Evolutionary conservation across 345 rosid genomes (phyloP), one percentile per base, ranked within the genome.

Genomic region (Gossypium thurberi): DNA sequence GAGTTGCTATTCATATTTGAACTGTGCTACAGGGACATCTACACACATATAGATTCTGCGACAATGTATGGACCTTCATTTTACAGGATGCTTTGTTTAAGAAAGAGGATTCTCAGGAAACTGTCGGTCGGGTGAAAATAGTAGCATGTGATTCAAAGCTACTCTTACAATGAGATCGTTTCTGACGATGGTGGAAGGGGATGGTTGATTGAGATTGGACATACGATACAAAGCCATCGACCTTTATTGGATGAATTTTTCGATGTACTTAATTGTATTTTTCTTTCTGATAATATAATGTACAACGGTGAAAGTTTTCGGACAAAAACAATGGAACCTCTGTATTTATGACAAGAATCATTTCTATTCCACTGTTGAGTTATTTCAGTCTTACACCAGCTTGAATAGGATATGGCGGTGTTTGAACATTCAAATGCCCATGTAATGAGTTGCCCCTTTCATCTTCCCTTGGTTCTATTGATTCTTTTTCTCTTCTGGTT

Each of bases 1-100:
- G 23, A 4, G 3, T 8, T 11, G n/a, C 12, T 46, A 25, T 47
- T 60, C 5, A 14, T 10, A 59, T 60, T 12, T 48, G 46, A 72
- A 47, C 11, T 20, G 47, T 75, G 17, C 21, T 59, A 33, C 90
- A 93, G 99, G 99, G 99, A 46, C 99, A 96, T 83, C 85, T 96
- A 74, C 99, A 95, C 85, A 95, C 97, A 13, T 95, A 95, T 82
- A 89, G 99, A 82, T 95, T 92, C 87, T 93, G 99, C 75, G 99
- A 96, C 94, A 91, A 91, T 42, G 97, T 96, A 15, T 96, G 99
- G 99, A 96, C 99, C 58, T 96, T 96, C 87, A 93, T 96, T 80
- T 81, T 96, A 75, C 97, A 89, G 77, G 76, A 84, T 59, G 97
- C 93, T 0, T 0, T 28, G 74, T 93, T 96, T 80, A 93, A 93